Evolutionary conservation across 805 yeast genomes (phyloP), one percentile per base, ranked within the genome.

Genomic region (Saccharomycopsis fermentans): DNA sequence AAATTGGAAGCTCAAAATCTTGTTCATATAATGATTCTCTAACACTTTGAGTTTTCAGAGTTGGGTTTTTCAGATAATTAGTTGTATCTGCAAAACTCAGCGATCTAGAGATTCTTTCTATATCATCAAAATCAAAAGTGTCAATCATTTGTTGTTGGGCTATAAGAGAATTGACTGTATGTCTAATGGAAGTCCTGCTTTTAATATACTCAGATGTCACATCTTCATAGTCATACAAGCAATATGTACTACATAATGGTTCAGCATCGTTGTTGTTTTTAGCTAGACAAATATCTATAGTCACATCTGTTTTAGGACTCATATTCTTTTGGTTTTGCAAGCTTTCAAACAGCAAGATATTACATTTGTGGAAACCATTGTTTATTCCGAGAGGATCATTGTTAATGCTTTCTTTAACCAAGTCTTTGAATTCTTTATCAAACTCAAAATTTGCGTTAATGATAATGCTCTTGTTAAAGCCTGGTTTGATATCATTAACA

Each of bases 401-500:
- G 8, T 29, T 27, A 32, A 32, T 32, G 11, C n/a, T 32, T 4
- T 52, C 32, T 17, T 56, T 59, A 39, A 60, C n/a, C 8, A 52
- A 32, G 34, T 56, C 58, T 27, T 59, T 59, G 39, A 61, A 57
- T 32, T 19, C 52, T n/a, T 55, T 19, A 14, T 29, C 37, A 11
- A 61, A 40, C 16, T 47, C 26, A 11, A 61, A n/a, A 27, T 47
- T 37, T 9, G 50, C 47, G 19, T 59, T 55, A 12, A 62, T 19
- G 24, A 62, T 48, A 6, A 62, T 37, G 19, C 26, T 58, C 19
- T 59, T 59, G n/a, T 40, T 52, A 51, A 47, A 62, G 11, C 64
- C 64, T 2, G 64, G 62, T 27, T 21, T 29, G 17, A 62, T 55
- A 43, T 59, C 62, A 26, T 62, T 62, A 26, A 62, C 32, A 40